phyloP scores from a whole-genome alignment of 371 early-diverging fungal species.

The Saksenaea oblongispora region DNA sequence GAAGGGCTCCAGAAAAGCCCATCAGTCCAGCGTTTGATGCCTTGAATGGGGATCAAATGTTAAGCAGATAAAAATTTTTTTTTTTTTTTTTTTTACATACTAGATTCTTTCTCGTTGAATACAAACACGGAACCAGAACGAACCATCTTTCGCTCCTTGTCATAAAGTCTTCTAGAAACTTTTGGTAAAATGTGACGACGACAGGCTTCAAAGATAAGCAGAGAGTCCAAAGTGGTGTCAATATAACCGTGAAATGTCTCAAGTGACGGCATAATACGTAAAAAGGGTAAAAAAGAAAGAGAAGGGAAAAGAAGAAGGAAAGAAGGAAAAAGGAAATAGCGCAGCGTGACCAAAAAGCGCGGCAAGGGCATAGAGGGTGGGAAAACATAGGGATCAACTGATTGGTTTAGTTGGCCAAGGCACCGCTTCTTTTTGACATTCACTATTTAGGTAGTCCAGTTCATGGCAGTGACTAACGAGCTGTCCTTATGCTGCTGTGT shows the following conservation, averaged over 20 bases:
- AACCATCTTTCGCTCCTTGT: conserved; percentile 42
- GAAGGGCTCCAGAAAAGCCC: conserved; percentile 61
- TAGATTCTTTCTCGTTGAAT: conserved; percentile 53
- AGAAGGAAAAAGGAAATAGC: too few relatives aligned
- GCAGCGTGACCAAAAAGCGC: too few relatives aligned
- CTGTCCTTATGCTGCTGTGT: too few relatives aligned
- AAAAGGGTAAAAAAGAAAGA: too few relatives aligned
- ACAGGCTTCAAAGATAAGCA: conserved; percentile 62
- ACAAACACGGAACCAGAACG: conserved; percentile 52
- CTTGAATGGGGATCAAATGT: conserved; percentile 3
- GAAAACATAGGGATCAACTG: too few relatives aligned
- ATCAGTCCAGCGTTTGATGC: conserved; percentile 72
- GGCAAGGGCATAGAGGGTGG: too few relatives aligned
- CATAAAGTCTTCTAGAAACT: conserved; percentile 50
- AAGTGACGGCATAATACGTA: background rate
- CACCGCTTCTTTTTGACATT: too few relatives aligned
- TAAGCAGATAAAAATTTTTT: background rate
- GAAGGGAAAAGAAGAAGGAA: too few relatives aligned
- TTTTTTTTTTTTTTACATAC: background rate
- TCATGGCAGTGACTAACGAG: too few relatives aligned
- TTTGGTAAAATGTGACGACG: conserved; percentile 42
- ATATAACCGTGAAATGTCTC: conserved; percentile 56
- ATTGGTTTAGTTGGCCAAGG: too few relatives aligned
- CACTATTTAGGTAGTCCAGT: too few relatives aligned
- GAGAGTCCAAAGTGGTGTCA: conserved; percentile 55